Evolutionary conservation across 768 basidiomycete genomes (phyloP).

Genomic region (Russula ochroleuca): DNA sequence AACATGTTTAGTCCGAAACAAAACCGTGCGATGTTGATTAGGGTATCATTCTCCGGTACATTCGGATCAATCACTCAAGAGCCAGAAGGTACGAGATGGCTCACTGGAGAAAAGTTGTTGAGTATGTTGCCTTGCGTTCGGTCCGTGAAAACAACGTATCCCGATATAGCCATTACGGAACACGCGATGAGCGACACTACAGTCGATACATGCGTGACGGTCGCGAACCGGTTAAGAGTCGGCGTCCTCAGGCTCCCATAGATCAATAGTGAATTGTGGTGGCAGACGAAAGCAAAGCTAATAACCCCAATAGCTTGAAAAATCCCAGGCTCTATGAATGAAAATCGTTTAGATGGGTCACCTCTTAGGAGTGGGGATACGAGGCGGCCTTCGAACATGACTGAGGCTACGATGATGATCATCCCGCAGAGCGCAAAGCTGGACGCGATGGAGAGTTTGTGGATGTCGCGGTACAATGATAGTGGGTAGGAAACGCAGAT

Average conservation of each 20-base stretch:
- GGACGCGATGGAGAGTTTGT: constrained; percentile 91
- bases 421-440: constrained; percentile 89
- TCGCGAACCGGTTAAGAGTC: constrained; percentile 88
- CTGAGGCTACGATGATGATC: constrained; percentile 85
- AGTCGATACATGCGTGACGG: constrained; percentile 91
- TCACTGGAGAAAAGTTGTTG: constrained; percentile 84
- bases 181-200: constrained; percentile 81
- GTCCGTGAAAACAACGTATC: constrained; percentile 85
- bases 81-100: constrained; percentile 24
- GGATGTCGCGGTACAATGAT: constrained; percentile 94
- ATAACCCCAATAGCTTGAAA: constrained; percentile 98
- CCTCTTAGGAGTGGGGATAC: constrained; percentile 73
- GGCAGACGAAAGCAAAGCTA: constrained; percentile 93
- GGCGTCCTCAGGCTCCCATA: constrained; percentile 92
- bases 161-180: constrained; percentile 76
- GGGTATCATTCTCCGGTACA: constrained; percentile 56
- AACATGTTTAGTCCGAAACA: constrained; percentile 98
- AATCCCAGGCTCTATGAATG: constrained; percentile 71
- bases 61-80: neutral
- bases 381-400: constrained; percentile 77
- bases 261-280: constrained; percentile 95
- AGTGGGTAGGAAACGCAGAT: constrained; percentile 89
- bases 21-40: constrained; percentile 94
- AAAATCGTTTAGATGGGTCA: constrained; percentile 66
- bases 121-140: constrained; percentile 93